phyloP scores from a whole-genome alignment of 78 protist genomes.

The Tieghemostelium lacteum region DNA sequence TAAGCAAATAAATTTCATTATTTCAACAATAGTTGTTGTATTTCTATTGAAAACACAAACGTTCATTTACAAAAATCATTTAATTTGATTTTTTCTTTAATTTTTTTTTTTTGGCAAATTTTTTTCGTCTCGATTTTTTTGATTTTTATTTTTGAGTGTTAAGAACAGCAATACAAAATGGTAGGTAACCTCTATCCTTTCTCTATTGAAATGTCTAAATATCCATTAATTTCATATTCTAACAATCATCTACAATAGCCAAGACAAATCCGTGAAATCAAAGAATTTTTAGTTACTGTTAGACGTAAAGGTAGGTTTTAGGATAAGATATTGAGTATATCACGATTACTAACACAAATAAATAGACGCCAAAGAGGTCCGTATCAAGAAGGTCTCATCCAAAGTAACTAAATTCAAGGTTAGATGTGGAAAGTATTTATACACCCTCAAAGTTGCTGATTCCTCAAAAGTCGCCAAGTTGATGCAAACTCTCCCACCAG shows the following conservation, averaged over 20 bases:
- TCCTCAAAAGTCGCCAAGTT: constrained; percentile 94
- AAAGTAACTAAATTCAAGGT: constrained; percentile 97
- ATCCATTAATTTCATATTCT: neutral
- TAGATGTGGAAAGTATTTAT: constrained; percentile 94
- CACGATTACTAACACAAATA: too few relatives aligned
- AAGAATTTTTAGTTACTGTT: constrained; percentile 94
- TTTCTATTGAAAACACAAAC: too few relatives aligned
- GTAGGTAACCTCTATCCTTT: constrained; percentile 8
- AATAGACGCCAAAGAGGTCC: constrained; percentile 95
- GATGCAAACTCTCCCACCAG: constrained; percentile 95
- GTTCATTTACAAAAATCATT: too few relatives aligned
- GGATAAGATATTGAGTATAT: too few relatives aligned
- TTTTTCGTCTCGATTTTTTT: neutral
- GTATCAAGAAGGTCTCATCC: constrained; percentile 93
- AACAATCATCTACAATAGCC: constrained; percentile 90
- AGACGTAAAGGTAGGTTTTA: too few relatives aligned
- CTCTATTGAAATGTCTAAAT: neutral
- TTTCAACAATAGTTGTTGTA: too few relatives aligned
- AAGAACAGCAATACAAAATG: neutral
- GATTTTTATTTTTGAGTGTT: too few relatives aligned
- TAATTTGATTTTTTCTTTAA: too few relatives aligned
- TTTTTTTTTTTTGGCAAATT: neutral
- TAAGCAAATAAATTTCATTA: too few relatives aligned
- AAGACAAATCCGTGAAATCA: constrained; percentile 94
- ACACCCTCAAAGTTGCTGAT: constrained; percentile 95